Conservation (phyloP, 2,329 filamentous ascomycete species). For the Penicillium occitanis region DNA sequence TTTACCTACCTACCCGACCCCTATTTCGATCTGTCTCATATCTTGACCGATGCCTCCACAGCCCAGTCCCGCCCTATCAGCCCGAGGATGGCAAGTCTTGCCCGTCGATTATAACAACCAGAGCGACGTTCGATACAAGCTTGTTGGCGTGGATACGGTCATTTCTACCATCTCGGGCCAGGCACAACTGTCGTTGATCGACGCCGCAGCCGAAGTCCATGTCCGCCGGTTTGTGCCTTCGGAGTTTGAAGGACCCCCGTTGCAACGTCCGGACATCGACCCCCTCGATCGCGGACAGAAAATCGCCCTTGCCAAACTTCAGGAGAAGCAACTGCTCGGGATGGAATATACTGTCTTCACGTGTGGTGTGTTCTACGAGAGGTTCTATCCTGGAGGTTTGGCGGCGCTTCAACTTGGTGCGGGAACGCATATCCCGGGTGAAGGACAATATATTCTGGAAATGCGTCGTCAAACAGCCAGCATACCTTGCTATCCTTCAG, state of each 20-base stretch:
- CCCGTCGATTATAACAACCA: slow-evolving; percentile 66
- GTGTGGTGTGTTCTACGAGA: slow-evolving; percentile 74
- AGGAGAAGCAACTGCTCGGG: slow-evolving; percentile 51
- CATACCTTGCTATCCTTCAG: slow-evolving; percentile 56
- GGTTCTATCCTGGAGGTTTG: slow-evolving; percentile 68
- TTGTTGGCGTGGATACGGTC: slow-evolving; percentile 71
- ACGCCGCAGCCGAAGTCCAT: slow-evolving; percentile 63
- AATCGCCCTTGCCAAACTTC: slow-evolving; percentile 58
- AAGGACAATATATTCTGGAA: slow-evolving; percentile 68
- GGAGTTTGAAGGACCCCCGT: slow-evolving; percentile 69
- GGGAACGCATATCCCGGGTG: slow-evolving; percentile 54
- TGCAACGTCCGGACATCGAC: slow-evolving; percentile 56
- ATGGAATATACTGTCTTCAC: slow-evolving; percentile 71
- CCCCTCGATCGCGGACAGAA: slow-evolving; percentile 62
- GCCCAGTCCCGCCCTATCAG: slow-evolving; percentile 39
- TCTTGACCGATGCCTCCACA: slow-evolving; percentile 24
- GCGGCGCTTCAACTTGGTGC: slow-evolving; percentile 59
- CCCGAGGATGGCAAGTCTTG: slow-evolving; percentile 61
- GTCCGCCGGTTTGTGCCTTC: slow-evolving; percentile 72
- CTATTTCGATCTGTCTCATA: not conserved
- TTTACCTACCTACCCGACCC: not conserved
- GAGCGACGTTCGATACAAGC: slow-evolving; percentile 60
- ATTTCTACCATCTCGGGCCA: slow-evolving; percentile 70
- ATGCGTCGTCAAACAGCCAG: slow-evolving; percentile 59
- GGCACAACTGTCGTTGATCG: slow-evolving; percentile 69